phyloP scores from a whole-genome alignment of 805 yeast species.

The Saccharomyces kudriavzevii region DNA sequence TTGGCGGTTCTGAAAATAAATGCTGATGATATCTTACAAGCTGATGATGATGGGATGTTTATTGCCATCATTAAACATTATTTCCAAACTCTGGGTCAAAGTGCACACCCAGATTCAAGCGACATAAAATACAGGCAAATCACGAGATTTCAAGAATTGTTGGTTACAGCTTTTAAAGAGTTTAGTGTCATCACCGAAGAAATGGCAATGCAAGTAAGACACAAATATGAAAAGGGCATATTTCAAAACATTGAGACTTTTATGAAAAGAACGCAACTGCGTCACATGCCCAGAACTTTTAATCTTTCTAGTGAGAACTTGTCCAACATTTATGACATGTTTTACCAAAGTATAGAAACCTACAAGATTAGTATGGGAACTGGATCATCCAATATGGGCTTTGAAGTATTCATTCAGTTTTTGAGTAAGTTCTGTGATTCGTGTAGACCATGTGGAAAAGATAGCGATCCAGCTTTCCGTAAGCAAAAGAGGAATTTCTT shows the following conservation, averaged over 20 bases:
- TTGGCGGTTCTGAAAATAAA: slow-evolving; percentile 82
- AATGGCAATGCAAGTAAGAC: slow-evolving; percentile 58
- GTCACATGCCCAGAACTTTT: slow-evolving; percentile 72
- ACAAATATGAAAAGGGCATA: slow-evolving; percentile 65
- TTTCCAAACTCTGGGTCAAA: slow-evolving; percentile 66
- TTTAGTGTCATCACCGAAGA: slow-evolving; percentile 74
- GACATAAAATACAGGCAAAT: slow-evolving; percentile 57
- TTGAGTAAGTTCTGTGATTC: slow-evolving; percentile 77
- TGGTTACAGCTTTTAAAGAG: slow-evolving; percentile 89
- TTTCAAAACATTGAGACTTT: slow-evolving; percentile 81
- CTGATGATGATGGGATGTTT: slow-evolving; percentile 89
- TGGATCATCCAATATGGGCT: slow-evolving; percentile 64
- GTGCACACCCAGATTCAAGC: slow-evolving; percentile 66
- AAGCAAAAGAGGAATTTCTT: slow-evolving; percentile 42
- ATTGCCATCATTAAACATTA: slow-evolving; percentile 77
- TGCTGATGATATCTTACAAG: slow-evolving; percentile 70
- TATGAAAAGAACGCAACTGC: slow-evolving; percentile 83
- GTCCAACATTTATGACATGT: slow-evolving; percentile 75
- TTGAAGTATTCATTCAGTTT: slow-evolving; percentile 60
- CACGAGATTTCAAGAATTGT: slow-evolving; percentile 79
- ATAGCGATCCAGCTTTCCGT: slow-evolving; percentile 26
- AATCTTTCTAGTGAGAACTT: slow-evolving; percentile 51
- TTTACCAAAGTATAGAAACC: slow-evolving; percentile 68
- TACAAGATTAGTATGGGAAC: slow-evolving; percentile 45
- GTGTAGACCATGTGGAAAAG: slow-evolving; percentile 39